Percentiles rank a stretch among this genome's conserved stretches.
phyloP scores from a whole-genome alignment of 768 basidiomycete species.

The Hericium coralloides region DNA sequence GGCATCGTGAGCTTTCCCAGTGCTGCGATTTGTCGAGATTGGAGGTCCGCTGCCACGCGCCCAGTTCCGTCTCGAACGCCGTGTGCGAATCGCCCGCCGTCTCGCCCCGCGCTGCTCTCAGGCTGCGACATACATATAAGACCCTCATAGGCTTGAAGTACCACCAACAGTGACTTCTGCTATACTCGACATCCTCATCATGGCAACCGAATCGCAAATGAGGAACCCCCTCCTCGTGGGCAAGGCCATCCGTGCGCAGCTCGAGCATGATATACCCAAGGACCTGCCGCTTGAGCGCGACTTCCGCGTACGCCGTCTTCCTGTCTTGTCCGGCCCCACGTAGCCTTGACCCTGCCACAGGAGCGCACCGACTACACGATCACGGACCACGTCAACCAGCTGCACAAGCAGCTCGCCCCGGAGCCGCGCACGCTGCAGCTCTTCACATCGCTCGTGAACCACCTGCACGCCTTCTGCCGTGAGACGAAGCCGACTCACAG shows the following conservation, averaged over 20 bases:
- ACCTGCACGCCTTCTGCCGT: conserved; percentile 29
- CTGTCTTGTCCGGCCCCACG: background rate
- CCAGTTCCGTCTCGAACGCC: background rate
- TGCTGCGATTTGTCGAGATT: background rate
- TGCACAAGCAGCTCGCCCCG: conserved; percentile 21
- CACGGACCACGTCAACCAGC: conserved; percentile 25
- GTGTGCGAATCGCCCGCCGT: background rate
- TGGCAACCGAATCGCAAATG: conserved; percentile 25
- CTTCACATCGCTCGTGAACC: conserved; percentile 23
- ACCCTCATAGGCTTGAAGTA: too few relatives aligned
- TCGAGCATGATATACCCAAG: conserved; percentile 23
- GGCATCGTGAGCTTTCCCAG: background rate
- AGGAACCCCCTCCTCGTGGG: conserved; percentile 25
- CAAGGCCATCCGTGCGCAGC: conserved; percentile 27
- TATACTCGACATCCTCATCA: conserved; percentile 1
- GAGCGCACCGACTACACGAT: conserved; percentile 26
- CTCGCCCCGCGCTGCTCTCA: background rate
- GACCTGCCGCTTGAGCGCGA: conserved; percentile 26
- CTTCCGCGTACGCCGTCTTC: conserved; percentile 14
- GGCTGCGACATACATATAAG: too few relatives aligned
- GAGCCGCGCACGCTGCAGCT: conserved; percentile 23
- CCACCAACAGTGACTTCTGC: background rate
- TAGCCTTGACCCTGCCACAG: background rate
- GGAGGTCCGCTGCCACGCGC: background rate
- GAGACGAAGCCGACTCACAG: conserved; percentile 28